Conservation (phyloP, 495 filamentous ascomycete genomes). For the Podospora bellae-mahoneyi region DNA sequence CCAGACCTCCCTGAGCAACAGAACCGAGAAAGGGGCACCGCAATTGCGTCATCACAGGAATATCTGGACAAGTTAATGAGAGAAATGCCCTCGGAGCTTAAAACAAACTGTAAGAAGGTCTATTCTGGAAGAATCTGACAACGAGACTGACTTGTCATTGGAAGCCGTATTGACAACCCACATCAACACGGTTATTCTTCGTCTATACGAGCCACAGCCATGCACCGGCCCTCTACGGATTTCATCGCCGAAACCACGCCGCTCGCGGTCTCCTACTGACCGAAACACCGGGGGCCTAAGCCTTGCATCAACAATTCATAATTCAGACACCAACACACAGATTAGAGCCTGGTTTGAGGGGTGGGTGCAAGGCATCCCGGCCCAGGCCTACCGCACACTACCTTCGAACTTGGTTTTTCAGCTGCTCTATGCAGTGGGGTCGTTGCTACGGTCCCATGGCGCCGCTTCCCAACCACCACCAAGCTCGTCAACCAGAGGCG, state of each 20-base stretch:
- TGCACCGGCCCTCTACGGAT: constrained; percentile 18
- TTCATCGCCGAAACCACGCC: constrained; percentile 27
- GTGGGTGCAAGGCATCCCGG: constrained; percentile 40
- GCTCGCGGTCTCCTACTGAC: constrained; percentile 21
- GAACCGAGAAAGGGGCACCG: constrained; percentile 23
- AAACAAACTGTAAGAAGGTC: constrained; percentile 5
- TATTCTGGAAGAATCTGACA: background rate
- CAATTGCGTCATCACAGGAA: constrained; percentile 5
- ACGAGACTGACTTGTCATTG: background rate
- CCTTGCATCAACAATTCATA: constrained; percentile 1
- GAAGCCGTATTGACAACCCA: constrained; percentile 13
- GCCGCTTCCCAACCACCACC: background rate
- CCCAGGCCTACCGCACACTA: constrained; percentile 37
- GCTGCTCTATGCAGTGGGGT: constrained; percentile 39
- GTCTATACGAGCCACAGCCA: constrained; percentile 11
- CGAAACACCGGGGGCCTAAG: background rate
- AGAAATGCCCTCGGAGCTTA: constrained; percentile 1
- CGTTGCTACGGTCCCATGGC: constrained; percentile 27
- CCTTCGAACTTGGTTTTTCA: constrained; percentile 37
- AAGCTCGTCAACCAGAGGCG: background rate
- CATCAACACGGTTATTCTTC: constrained; percentile 13
- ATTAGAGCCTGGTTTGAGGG: constrained; percentile 40
- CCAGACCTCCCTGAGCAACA: constrained; percentile 13
- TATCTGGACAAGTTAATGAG: constrained; percentile 8
- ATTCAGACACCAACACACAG: constrained; percentile 24